These are phyloP conservation scores for Simplicillium sp. DNA, from an alignment of 2,329 filamentous ascomycete species.

Conservation along the genomic window DNA sequence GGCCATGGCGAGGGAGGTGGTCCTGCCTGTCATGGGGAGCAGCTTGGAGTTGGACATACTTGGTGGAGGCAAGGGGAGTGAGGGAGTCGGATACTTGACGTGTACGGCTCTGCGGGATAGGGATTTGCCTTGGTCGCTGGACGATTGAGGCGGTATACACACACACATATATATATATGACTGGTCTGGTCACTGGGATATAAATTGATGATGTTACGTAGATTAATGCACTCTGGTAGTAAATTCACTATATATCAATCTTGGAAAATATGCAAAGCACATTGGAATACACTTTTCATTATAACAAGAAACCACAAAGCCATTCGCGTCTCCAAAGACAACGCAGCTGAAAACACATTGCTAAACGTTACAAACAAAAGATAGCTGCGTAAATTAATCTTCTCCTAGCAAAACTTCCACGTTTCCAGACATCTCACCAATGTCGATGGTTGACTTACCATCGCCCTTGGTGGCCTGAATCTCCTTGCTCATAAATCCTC, in stretches of 20 bases:
- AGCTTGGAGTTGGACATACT: constrained; percentile 71
- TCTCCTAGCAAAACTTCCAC: constrained; percentile 1
- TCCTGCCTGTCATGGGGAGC: constrained; percentile 78
- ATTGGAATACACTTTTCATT: no score
- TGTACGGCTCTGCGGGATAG: constrained; percentile 38
- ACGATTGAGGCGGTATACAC: constrained; percentile 19
- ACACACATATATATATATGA: no score
- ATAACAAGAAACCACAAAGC: no score
- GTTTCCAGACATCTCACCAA: constrained; percentile 5
- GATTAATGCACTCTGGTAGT: no score
- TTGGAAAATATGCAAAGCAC: no score
- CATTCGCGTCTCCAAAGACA: no score
- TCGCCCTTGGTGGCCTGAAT: constrained; percentile 4
- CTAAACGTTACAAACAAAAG: no score
- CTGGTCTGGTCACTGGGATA: no score
- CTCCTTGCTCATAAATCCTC: constrained; percentile 23
- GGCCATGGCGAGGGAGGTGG: constrained; percentile 68
- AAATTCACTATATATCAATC: no score
- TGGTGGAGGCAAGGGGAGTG: constrained; percentile 27
- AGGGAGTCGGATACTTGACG: constrained; percentile 38
- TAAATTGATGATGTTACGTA: no score
- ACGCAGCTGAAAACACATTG: no score
- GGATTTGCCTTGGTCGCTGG: constrained; percentile 40
- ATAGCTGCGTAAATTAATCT: no score
- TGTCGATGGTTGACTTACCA: constrained; percentile 3